Conservation (phyloP, 208 protist species). For the Acanthamoeba sp. region DNA sequence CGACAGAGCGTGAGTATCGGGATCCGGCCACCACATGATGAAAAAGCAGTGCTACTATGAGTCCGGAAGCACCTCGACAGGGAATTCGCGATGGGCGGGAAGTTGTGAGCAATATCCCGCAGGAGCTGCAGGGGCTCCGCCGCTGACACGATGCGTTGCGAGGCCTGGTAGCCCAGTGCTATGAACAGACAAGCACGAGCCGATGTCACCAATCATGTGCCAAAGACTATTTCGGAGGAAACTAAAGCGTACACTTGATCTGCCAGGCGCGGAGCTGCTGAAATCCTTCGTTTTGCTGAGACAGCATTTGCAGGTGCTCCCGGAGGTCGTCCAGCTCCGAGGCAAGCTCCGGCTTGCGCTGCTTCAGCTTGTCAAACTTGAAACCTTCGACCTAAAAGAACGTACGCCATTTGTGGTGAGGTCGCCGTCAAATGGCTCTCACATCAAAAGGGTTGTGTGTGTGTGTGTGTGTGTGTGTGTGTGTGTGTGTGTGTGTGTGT, state of each 20-base stretch:
- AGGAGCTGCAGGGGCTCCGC: constrained; percentile 89
- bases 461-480: no score
- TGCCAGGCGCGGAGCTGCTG: constrained; percentile 87
- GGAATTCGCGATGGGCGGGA: constrained; percentile 90
- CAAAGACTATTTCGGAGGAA: neutral
- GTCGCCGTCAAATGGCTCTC: no score
- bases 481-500: no score
- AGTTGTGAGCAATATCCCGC: constrained; percentile 91
- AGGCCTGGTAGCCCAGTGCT: constrained; percentile 85
- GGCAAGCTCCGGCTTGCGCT: constrained; percentile 81
- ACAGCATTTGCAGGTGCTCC: constrained; percentile 72
- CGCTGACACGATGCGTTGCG: constrained; percentile 80
- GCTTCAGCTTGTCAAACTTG: constrained; percentile 74
- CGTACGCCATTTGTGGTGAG: no score
- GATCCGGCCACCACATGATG: neutral
- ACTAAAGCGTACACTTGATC: constrained; percentile 78
- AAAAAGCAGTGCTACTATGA: neutral
- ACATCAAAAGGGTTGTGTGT: no score
- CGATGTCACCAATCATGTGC: no score
- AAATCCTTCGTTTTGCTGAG: constrained; percentile 60
- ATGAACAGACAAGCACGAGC: no score
- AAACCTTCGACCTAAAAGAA: constrained; percentile 80
- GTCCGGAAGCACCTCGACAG: constrained; percentile 79
- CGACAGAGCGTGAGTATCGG: neutral
- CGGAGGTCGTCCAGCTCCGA: constrained; percentile 78